phyloP scores from a whole-genome alignment of 2,329 filamentous ascomycete genomes.

The Lomentospora prolificans region DNA sequence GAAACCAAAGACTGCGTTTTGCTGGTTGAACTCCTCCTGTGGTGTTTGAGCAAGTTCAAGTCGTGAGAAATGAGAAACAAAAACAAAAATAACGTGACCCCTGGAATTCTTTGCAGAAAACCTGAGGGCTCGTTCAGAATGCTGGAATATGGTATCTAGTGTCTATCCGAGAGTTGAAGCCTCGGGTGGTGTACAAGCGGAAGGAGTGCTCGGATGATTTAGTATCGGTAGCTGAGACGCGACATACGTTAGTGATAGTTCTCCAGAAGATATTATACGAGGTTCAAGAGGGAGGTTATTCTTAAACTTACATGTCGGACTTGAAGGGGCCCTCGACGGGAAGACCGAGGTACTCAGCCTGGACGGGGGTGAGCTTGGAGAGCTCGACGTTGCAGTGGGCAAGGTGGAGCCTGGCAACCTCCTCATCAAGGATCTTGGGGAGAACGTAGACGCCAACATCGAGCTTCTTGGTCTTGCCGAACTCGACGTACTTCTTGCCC shows the following conservation, averaged over 20 bases:
- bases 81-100: constrained; percentile 5
- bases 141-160: constrained; percentile 13
- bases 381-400: constrained; percentile 92
- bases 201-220: constrained; percentile 16
- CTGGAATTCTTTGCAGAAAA: constrained; percentile 13
- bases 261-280: no score
- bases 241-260: constrained; percentile 12
- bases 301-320: constrained; percentile 66
- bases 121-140: constrained; percentile 11
- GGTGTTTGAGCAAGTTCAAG: no score
- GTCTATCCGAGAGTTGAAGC: constrained; percentile 11
- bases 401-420: constrained; percentile 90
- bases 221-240: constrained; percentile 32
- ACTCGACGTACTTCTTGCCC: constrained; percentile 91
- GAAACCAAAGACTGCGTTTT: constrained; percentile 5
- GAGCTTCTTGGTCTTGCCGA: constrained; percentile 85
- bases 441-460: constrained; percentile 89
- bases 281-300: neutral
- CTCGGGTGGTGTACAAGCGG: neutral
- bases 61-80: constrained; percentile 11
- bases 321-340: constrained; percentile 87
- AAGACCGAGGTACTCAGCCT: constrained; percentile 92
- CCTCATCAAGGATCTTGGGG: constrained; percentile 98
- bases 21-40: constrained; percentile 1
- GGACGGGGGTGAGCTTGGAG: constrained; percentile 70